Conservation (phyloP, 345 rosid species). For the Heritiera littoralis region DNA sequence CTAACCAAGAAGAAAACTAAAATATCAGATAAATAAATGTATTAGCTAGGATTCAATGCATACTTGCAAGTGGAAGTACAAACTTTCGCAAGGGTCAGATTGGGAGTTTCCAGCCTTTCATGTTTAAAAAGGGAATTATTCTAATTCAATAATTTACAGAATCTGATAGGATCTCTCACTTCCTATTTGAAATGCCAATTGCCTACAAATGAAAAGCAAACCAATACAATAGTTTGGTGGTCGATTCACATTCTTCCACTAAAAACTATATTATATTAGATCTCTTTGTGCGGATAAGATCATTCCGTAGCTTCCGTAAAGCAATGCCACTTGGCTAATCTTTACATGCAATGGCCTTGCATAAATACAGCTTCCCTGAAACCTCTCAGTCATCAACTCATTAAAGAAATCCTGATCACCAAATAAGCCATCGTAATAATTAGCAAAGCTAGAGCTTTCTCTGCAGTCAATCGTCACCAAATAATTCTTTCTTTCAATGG, state of each 20-base stretch:
- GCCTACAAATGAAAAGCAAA: not conserved
- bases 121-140: conserved; percentile 13
- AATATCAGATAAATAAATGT: not conserved
- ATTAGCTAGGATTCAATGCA: not conserved
- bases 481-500: conserved; percentile 29
- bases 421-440: no score
- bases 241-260: conserved; percentile 1
- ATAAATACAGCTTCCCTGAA: not conserved
- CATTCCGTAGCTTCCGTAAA: conserved; percentile 7
- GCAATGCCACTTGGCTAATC: not conserved
- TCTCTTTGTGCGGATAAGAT: not conserved
- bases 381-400: not conserved
- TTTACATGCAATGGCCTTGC: not conserved
- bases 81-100: conserved; percentile 15
- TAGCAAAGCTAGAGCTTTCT: not conserved
- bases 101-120: conserved; percentile 24
- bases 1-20: not conserved
- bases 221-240: conserved; percentile 15
- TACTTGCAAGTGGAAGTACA: not conserved
- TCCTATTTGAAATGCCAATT: not conserved
- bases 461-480: not conserved
- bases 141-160: conserved; percentile 12
- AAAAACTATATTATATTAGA: not conserved
- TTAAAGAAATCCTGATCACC: not conserved
- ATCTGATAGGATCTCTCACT: conserved; percentile 17